Evolutionary conservation across 352 stramenopile species (phyloP), one percentile per base, ranked within the genome.

Genomic region (Globisporangium cederbergense): DNA sequence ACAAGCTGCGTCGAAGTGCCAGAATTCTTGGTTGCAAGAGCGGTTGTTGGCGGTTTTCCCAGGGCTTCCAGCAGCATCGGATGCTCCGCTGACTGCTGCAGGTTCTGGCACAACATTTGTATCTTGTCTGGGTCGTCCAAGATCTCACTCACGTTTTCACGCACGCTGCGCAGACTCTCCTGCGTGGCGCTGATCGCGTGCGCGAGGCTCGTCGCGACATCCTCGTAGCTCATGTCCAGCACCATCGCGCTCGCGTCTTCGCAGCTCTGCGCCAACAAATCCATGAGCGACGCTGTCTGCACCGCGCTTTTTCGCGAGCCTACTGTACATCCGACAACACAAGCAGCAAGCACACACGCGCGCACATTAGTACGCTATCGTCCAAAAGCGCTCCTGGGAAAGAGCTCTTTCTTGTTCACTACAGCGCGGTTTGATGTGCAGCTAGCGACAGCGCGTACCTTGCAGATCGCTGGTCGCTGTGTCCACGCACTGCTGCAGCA

Each of bases 71-170:
- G 62, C 28, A 90, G 60, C 56, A 90, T 60, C 58, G 76, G 65
- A 14, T 77, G 64, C 51, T 86, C 74, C 5, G 77, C 69, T 16
- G 73, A 67, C 47, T 86, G 74, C 22, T 86, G 74, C 18, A 91
- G 72, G 32, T 90, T 73, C 60, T 82, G 72, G 50, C 74, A 82
- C 9, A 94, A 58, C 60, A 76, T 67, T 20, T 71, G 69, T 68
- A 92, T 80, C 66, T 89, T 83, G 36, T 81, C 71, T 3, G 80
- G 80, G 55, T 94, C 83, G 10, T 79, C 67, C 14, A 91, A 59
- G n/a, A 92, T 80, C 25, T 77, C 72, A 11, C 73, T 65, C 10
- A 91, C 79, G 42, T 78, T 90, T 28, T 65, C 56, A 5, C 78
- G 71, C 38, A 94, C 73, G 14, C 68, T 78, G n/a, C 79, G 74